These are phyloP conservation scores for Echites panduratus DNA, from an alignment of 257 asterid species.

Conservation along the genomic window DNA sequence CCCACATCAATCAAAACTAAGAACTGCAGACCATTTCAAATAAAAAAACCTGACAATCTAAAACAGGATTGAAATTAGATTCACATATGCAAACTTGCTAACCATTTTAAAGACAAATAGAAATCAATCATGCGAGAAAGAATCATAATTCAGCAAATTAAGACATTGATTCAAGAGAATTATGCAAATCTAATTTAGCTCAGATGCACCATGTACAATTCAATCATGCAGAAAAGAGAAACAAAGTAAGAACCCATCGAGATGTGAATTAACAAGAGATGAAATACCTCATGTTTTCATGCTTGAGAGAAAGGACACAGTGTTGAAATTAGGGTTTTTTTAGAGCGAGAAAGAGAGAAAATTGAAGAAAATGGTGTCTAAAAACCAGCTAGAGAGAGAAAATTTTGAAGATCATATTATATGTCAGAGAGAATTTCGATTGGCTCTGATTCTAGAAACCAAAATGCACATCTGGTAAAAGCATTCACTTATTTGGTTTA, in stretches of 20 bases:
- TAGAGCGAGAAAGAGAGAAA: constrained; percentile 23
- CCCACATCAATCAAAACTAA: constrained; percentile 18
- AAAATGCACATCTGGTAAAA: constrained; percentile 10
- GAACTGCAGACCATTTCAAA: constrained; percentile 18
- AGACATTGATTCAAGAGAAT: constrained; percentile 24
- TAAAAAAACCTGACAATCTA: constrained; percentile 15
- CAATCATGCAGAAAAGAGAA: constrained; percentile 3
- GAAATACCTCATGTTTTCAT: constrained; percentile 44
- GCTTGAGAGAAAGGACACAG: constrained; percentile 18
- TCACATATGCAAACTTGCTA: background rate
- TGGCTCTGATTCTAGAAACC: constrained; percentile 23
- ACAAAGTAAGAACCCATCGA: constrained; percentile 11
- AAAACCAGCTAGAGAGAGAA: constrained; percentile 19
- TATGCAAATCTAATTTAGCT: constrained; percentile 33
- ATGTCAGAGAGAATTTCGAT: constrained; percentile 19
- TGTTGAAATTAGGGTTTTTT: constrained; percentile 59
- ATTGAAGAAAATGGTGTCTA: constrained; percentile 19
- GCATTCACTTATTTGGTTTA: background rate
- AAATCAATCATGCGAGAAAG: background rate
- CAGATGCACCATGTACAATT: background rate
- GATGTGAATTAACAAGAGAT: constrained; percentile 21
- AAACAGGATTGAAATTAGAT: constrained; percentile 7
- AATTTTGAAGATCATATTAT: constrained; percentile 15
- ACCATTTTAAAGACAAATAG: background rate
- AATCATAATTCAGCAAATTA: constrained; percentile 26